Evolutionary conservation across 768 basidiomycete species (phyloP).

Genomic region (Mycena metata): DNA sequence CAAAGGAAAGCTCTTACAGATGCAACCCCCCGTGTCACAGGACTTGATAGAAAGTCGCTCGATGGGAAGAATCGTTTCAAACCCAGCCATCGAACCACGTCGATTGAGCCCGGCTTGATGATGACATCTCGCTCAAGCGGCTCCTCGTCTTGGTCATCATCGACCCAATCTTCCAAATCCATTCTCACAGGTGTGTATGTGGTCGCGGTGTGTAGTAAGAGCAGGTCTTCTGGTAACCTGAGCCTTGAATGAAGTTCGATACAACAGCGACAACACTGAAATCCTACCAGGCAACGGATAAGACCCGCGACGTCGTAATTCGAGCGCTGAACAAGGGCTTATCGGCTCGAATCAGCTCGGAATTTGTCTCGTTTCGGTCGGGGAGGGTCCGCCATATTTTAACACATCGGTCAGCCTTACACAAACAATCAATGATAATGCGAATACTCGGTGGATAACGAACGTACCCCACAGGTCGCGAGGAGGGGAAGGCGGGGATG

Average conservation of each 20-base stretch:
- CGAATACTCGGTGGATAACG: slow-evolving; percentile 40
- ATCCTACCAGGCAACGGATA: slow-evolving; percentile 73
- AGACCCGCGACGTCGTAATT: slow-evolving; percentile 75
- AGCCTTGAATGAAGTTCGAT: not conserved
- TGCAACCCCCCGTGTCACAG: slow-evolving; percentile 18
- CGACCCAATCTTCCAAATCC: slow-evolving; percentile 38
- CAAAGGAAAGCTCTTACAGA: slow-evolving; percentile 18
- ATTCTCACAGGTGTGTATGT: slow-evolving; percentile 56
- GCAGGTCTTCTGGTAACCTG: slow-evolving; percentile 71
- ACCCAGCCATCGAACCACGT: slow-evolving; percentile 29
- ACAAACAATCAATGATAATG: slow-evolving; percentile 20
- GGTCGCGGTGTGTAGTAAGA: slow-evolving; percentile 68
- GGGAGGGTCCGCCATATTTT: slow-evolving; percentile 80
- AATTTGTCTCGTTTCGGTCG: slow-evolving; percentile 51
- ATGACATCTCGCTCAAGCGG: slow-evolving; percentile 22
- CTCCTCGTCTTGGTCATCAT: slow-evolving; percentile 39
- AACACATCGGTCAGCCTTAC: slow-evolving; percentile 77
- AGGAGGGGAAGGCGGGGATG: slow-evolving; percentile 74
- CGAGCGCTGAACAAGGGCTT: slow-evolving; percentile 82
- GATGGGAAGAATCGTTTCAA: slow-evolving; percentile 30
- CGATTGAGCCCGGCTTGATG: slow-evolving; percentile 14
- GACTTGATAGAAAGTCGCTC: not conserved
- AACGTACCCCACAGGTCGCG: slow-evolving; percentile 82
- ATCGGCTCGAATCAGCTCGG: slow-evolving; percentile 63
- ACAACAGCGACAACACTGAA: not conserved